phyloP scores from a whole-genome alignment of 495 filamentous ascomycete species.

The Hyphodiscus hymeniophilus region DNA sequence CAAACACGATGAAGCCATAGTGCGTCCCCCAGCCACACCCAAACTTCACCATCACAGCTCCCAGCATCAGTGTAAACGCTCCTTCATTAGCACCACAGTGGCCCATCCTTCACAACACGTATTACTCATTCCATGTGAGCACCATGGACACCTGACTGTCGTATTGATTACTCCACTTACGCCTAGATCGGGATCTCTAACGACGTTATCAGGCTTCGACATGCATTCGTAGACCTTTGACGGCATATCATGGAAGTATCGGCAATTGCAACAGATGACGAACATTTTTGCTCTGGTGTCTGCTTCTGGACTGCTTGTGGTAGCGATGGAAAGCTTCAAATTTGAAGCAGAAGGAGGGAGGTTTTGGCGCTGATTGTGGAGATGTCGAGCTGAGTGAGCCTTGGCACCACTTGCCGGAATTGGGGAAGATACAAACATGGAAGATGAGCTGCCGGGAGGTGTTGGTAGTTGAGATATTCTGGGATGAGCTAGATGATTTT shows the following conservation, averaged over 20 bases:
- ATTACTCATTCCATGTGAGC: conserved; percentile 63
- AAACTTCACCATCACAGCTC: too few relatives aligned
- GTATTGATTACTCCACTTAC: conserved; percentile 45
- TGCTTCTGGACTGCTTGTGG: conserved; percentile 20
- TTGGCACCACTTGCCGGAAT: conserved; percentile 30
- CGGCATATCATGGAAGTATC: conserved; percentile 75
- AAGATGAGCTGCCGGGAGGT: conserved; percentile 7
- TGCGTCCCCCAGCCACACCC: too few relatives aligned
- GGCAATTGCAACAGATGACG: conserved; percentile 74
- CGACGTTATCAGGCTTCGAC: conserved; percentile 51
- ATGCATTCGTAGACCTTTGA: conserved; percentile 67
- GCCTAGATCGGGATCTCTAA: conserved; percentile 37
- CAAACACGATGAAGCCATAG: too few relatives aligned
- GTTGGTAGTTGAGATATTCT: neutral
- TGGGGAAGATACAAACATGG: conserved; percentile 4
- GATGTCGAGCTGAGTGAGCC: neutral
- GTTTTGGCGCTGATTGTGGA: neutral
- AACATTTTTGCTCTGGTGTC: conserved; percentile 57
- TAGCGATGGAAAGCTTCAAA: neutral
- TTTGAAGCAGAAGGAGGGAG: neutral
- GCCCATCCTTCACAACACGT: conserved; percentile 68
- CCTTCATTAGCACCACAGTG: conserved; percentile 58
- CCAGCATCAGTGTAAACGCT: conserved; percentile 46
- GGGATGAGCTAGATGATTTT: conserved; percentile 8
- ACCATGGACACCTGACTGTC: conserved; percentile 69